A percentile compares a stretch with the other conserved stretches of the same genome.
These are phyloP conservation scores for Leccinellum luteum DNA, from an alignment of 768 basidiomycete species.

Conservation along the genomic window DNA sequence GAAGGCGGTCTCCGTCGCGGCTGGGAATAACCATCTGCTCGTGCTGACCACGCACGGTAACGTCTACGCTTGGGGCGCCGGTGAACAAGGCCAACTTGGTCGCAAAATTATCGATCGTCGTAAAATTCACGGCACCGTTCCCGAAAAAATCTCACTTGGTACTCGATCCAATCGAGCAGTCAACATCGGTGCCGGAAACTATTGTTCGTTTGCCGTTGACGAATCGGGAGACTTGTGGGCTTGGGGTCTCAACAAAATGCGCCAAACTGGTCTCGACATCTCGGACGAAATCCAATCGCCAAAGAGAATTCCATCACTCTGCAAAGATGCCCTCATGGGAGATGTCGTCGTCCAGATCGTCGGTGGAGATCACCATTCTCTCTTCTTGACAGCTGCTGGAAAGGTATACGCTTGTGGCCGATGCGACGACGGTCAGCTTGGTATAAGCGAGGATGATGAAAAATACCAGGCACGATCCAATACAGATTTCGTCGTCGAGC, in stretches of 20 bases:
- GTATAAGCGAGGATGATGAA: constrained; percentile 65
- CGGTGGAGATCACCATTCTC: constrained; percentile 85
- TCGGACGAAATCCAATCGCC: constrained; percentile 59
- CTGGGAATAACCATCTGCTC: constrained; percentile 87
- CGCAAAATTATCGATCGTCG: constrained; percentile 86
- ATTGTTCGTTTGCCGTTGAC: constrained; percentile 90
- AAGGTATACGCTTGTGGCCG: constrained; percentile 87
- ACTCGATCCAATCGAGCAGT: constrained; percentile 62
- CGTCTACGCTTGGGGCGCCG: constrained; percentile 88
- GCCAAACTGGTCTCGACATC: constrained; percentile 66
- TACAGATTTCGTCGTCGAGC: constrained; percentile 61
- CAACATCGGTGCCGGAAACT: constrained; percentile 74
- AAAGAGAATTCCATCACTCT: constrained; percentile 59
- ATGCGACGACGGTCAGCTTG: constrained; percentile 80
- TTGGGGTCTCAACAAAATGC: constrained; percentile 95
- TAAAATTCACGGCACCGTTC: constrained; percentile 85
- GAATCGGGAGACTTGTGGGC: constrained; percentile 82
- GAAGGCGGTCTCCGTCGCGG: constrained; percentile 70
- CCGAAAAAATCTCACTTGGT: constrained; percentile 82
- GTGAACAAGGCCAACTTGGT: constrained; percentile 89
- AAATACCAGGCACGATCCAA: constrained; percentile 54
- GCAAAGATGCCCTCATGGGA: constrained; percentile 57
- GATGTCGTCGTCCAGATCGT: constrained; percentile 68
- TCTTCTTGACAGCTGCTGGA: constrained; percentile 84
- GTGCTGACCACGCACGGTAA: constrained; percentile 86